Evolutionary conservation across 2,329 filamentous ascomycete species (phyloP), one percentile per base, ranked within the genome.

Genomic region (Sordariomycetes sp.): DNA sequence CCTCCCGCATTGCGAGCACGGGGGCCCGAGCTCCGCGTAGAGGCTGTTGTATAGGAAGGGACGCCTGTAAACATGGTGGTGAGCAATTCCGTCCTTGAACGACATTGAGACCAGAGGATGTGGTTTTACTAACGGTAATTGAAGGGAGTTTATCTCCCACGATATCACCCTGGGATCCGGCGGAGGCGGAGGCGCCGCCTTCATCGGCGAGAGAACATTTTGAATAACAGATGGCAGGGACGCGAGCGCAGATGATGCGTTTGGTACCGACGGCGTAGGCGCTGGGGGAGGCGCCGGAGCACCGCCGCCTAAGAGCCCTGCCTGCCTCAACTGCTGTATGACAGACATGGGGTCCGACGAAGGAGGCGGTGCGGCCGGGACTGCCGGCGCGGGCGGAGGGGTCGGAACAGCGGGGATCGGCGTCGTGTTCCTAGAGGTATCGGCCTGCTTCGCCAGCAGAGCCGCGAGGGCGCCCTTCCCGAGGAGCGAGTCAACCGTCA

Each of bases 1-100:
- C 60, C 92, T 83, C 25, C 93, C 94, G 69, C 94, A 99, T 60
- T 93, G 93, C 14, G 87, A 89, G 70, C 94, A 99, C 59, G 92
- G 89, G 60, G 91, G 89, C 0, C 93, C 89, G 46, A 90, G 82
- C 22, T 87, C 83, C 61, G 93, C 89, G 68, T 96, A 93, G 10
- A 97, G 80, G 20, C 78, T 79, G 20, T 83, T 77, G 8, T 96
- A 78, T 16, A 96, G 76, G 63, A 90, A 81, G 16, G 88, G 86
- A 18, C 64, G 55, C 65, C 68, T 58, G 62, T 58, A 53, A 48
- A 14, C 12, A 8, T 24, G 8, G 20, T 22, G 22, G 46, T 50
- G 35, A n/a, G 48, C 1, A 8, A 22, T 46, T 55, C 12, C n/a
- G 8, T 3, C 7, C 18, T 24, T 12, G 8, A 24, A 50, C 4